Evolutionary conservation across 192 early-diverging fungal genomes (phyloP), one percentile per base, ranked within the genome.

Genomic region (Rhizoclosmatium globosum): DNA sequence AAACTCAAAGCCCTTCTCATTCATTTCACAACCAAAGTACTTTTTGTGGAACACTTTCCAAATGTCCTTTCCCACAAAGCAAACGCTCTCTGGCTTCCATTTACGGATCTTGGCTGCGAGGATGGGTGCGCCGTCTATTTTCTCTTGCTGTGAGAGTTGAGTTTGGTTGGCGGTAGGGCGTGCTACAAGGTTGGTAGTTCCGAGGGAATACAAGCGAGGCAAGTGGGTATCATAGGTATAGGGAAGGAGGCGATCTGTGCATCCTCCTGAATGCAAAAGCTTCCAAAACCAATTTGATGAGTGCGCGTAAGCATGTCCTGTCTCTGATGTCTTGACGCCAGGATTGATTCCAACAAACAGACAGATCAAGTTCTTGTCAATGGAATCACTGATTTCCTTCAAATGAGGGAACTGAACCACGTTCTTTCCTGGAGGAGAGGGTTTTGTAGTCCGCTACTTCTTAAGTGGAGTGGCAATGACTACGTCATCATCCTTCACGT

Each of bases 11-110:
- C 15, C 50, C 50, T 74, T 68, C 31, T 65, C 69, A 15, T 76
- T 64, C 74, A 76, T 64, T 3, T n/a, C 64, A 41, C 11, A 41
- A 13, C 74, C 74, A 76, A 76, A 76, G 41, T 76, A 76, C 4
- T 31, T 23, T 58, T 84, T 84, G 38, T 81, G 76, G 31, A 78
- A 82, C 21, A 43, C 53, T 56, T 74, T 77, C 76, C 69, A 80
- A 68, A 80, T 80, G n/a, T 66, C 61, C 57, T 80, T 80, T 1
- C 79, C 79, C 2, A 80, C 79, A 62, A 80, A 75, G 44, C 61
- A 74, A 9, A 80, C 73, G 17, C 42, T 23, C 68, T 80, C 79
- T 3, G 79, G 79, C 50, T 58, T 47, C 45, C 65, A 47, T 43
- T 43, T 21, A 38, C 31, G 4, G 13, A 80, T 69, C 56, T 80